phyloP scores from a whole-genome alignment of 2,329 filamentous ascomycete genomes.

The Botrytis byssoidea region DNA sequence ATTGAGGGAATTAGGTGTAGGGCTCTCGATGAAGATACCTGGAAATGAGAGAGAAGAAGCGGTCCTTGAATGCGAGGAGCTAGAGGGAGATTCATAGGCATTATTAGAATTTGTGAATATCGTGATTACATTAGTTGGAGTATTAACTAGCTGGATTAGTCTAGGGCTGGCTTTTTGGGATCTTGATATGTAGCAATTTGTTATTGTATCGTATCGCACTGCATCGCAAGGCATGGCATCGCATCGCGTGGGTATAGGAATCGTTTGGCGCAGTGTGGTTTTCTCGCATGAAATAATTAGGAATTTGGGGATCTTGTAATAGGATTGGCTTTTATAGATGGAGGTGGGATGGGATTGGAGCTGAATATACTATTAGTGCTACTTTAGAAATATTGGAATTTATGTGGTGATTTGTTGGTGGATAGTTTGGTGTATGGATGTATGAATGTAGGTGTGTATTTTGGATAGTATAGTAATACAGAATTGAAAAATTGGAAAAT shows the following conservation, averaged over 20 bases:
- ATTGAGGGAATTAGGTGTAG: conserved; percentile 50
- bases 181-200: background rate
- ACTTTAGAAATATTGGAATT: background rate
- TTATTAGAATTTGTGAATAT: background rate
- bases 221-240: background rate
- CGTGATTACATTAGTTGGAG: background rate
- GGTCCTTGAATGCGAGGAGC: background rate
- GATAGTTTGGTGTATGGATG: background rate
- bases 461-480: background rate
- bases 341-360: background rate
- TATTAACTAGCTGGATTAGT: background rate
- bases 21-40: conserved; percentile 55
- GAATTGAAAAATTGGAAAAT: too few relatives aligned
- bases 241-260: background rate
- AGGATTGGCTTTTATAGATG: background rate
- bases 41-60: conserved; percentile 50
- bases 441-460: too few relatives aligned
- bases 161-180: background rate
- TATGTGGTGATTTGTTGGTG: background rate
- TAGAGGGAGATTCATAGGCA: too few relatives aligned
- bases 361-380: background rate
- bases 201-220: background rate
- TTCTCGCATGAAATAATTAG: background rate
- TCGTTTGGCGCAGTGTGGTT: background rate
- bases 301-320: background rate